A percentile compares a stretch with the other conserved stretches of the same genome.
Evolutionary conservation across 2,329 filamentous ascomycete species (phyloP).

Genomic region (Fusarium austroafricanum): DNA sequence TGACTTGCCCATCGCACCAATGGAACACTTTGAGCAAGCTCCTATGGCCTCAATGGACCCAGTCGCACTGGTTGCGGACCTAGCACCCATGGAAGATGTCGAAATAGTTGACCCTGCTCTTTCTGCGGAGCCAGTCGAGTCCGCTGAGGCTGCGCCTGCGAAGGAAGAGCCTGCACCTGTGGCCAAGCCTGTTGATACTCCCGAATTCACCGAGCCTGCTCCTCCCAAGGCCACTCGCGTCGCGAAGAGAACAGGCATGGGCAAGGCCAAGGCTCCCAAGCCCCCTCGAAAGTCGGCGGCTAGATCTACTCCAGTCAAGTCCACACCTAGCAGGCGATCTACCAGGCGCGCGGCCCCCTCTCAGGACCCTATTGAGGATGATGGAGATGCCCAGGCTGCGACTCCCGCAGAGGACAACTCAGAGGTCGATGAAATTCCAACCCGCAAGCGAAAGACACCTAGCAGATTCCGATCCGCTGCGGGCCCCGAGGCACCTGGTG

Average conservation of each 20-base stretch:
- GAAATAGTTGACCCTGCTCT: slow-evolving; percentile 41
- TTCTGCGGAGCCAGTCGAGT: slow-evolving; percentile 24
- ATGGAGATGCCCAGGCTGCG: slow-evolving; percentile 22
- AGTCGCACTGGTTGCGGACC: slow-evolving; percentile 13
- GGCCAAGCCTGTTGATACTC: slow-evolving; percentile 17
- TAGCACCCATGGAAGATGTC: slow-evolving; percentile 20
- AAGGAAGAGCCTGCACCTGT: slow-evolving; percentile 22
- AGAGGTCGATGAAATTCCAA: slow-evolving; percentile 44
- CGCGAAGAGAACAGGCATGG: slow-evolving; percentile 42
- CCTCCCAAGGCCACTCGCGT: slow-evolving; percentile 44
- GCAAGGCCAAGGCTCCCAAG: slow-evolving; percentile 34
- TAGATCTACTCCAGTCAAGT: slow-evolving; percentile 44
- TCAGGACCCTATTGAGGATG: slow-evolving; percentile 51
- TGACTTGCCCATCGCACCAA: slow-evolving; percentile 47
- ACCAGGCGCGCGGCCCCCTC: slow-evolving; percentile 42
- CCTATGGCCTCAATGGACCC: slow-evolving; percentile 31
- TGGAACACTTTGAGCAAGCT: slow-evolving; percentile 39
- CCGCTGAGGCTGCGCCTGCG: neutral
- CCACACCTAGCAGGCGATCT: slow-evolving; percentile 37
- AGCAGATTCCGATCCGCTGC: slow-evolving; percentile 45
- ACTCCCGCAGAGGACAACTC: slow-evolving; percentile 38
- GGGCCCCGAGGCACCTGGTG: slow-evolving; percentile 15
- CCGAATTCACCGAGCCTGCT: slow-evolving; percentile 38
- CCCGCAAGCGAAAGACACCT: slow-evolving; percentile 46
- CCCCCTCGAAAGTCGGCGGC: slow-evolving; percentile 33